Evolutionary conservation across 23 red algal species (phyloP), one percentile per base, ranked within the genome.

Genomic region (Gracilariopsis chorda): DNA sequence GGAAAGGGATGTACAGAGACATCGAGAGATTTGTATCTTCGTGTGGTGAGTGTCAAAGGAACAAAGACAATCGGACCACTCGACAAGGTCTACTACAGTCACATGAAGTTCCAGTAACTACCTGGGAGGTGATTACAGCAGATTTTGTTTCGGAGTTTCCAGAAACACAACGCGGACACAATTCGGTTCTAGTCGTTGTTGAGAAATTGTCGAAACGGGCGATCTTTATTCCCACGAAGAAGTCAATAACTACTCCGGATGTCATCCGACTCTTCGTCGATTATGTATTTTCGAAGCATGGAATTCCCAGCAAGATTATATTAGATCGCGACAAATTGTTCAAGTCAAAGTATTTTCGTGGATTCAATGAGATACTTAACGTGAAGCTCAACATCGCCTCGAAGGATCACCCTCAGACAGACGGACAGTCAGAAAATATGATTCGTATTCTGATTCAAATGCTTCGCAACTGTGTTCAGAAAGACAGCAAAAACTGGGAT

Each of bases 201-300:
- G 82, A 86, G 29, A 72, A 86, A 60, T 48, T 86, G 19, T 86
- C 82, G 14, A 86, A 86, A 71, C 61, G 82, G n/a, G 58, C 47
- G 24, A 68, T 86, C 29, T 86, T 86, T 27, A 71, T 70, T 34
- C 82, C 82, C 10, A 68, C 49, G 55, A 34, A 36, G 34, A 86
- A 86, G 49, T 48, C 59, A 46, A 23, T 41, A 5, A 24, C 20
- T 24, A 53, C 82, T 17, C 43, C 60, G 19, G 62, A 86, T 17
- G 62, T 86, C 45, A 36, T 73, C 23, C 82, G 59, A 17, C 43
- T 70, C 34, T 86, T 86, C 41, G 40, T 52, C 33, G 47, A 69
- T 42, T 33, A 71, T 36, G 34, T 86, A 23, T 86, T 86, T 41
- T 68, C 82, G 21, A 86, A 86, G 48, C 51, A 72, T 62, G 82